phyloP scores from a whole-genome alignment of 768 basidiomycete genomes.

The Lentinula sp. region DNA sequence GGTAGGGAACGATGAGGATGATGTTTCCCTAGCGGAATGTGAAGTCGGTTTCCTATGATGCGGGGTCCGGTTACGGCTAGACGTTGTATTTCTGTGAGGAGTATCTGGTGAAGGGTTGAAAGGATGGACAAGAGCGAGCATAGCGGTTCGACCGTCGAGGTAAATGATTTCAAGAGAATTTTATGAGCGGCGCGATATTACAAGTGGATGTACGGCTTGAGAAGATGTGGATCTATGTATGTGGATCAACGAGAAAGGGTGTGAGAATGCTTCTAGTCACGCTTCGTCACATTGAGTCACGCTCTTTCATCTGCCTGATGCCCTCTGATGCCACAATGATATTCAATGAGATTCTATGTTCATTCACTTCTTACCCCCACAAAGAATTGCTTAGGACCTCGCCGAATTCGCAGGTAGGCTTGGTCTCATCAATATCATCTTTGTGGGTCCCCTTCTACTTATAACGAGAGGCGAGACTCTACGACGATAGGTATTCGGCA shows the following conservation, averaged over 20 bases:
- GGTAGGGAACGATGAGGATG: slow-evolving; percentile 12
- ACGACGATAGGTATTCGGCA: too few species aligned
- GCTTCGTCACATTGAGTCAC: neutral
- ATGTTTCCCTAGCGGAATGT: slow-evolving; percentile 7
- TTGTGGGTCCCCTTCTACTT: too few species aligned
- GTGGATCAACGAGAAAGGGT: neutral
- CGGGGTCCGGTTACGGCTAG: slow-evolving; percentile 16
- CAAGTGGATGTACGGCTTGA: neutral
- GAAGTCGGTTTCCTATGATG: slow-evolving; percentile 11
- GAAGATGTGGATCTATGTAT: neutral
- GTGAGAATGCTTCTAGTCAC: neutral
- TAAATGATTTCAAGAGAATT: neutral
- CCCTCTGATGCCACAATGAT: neutral
- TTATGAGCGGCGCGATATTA: neutral
- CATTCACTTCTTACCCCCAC: too few species aligned
- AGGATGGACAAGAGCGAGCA: slow-evolving; percentile 49
- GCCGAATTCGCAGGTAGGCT: too few species aligned
- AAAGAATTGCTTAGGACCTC: too few species aligned
- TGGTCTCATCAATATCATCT: too few species aligned
- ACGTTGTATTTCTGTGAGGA: slow-evolving; percentile 17
- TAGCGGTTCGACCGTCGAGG: slow-evolving; percentile 15
- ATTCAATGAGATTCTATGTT: too few species aligned
- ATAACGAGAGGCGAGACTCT: too few species aligned
- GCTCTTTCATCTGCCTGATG: neutral
- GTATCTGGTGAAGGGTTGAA: slow-evolving; percentile 17